A percentile compares a stretch with the other conserved stretches of the same genome.
Evolutionary conservation across 768 basidiomycete species (phyloP).

Genomic region (Mycena filopes): DNA sequence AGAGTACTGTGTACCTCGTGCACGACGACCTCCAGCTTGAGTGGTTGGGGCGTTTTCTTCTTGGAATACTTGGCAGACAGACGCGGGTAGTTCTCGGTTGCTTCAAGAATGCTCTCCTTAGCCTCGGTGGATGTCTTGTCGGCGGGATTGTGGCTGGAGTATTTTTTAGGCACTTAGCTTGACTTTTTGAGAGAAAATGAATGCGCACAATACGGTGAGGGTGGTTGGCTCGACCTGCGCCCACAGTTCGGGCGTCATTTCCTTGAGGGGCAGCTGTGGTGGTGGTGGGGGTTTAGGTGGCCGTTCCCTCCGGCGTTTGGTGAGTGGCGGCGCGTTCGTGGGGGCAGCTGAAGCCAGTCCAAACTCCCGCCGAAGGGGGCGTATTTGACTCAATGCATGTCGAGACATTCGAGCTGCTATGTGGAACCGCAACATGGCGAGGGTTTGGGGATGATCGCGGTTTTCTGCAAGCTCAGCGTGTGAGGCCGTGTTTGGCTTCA

Average conservation of each 20-base stretch:
- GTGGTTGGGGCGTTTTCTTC: not conserved
- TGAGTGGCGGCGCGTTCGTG: no score
- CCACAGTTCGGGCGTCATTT: not conserved
- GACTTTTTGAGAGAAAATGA: not conserved
- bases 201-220: not conserved
- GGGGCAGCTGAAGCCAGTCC: no score
- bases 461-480: no score
- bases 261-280: no score
- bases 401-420: no score
- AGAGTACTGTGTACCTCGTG: not conserved
- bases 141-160: not conserved
- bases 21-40: not conserved
- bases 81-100: not conserved
- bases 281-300: no score
- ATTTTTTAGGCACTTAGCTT: not conserved
- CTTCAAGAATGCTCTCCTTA: not conserved
- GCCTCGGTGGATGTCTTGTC: not conserved
- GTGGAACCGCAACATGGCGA: no score
- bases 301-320: no score
- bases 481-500: no score
- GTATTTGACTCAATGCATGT: no score
- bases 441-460: no score
- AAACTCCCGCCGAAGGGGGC: no score
- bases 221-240: not conserved
- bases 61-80: not conserved